A percentile compares a stretch with the other conserved stretches of the same genome.
These are phyloP conservation scores for Puccinia triticina DNA, from an alignment of 1,284 basidiomycete species.

Conservation along the genomic window DNA sequence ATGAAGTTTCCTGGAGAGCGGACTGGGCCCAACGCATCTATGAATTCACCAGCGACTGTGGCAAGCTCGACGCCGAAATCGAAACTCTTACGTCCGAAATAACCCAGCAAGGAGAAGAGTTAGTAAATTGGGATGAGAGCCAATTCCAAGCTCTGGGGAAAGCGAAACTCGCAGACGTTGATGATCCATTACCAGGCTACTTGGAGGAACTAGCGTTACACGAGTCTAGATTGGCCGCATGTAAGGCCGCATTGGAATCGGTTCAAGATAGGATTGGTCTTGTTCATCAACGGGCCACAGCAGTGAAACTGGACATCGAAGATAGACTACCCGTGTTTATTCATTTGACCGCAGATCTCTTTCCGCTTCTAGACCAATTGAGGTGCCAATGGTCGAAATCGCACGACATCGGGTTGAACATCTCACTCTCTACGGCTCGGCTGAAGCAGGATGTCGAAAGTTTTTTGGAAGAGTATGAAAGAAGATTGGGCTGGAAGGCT, in stretches of 20 bases:
- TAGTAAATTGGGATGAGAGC: conserved; percentile 9
- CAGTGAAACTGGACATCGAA: conserved; percentile 28
- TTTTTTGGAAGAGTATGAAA: conserved; percentile 23
- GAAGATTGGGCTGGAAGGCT: conserved; percentile 21
- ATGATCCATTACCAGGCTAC: conserved; percentile 16
- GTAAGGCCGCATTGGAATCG: not conserved
- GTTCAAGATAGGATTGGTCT: not conserved
- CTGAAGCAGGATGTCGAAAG: conserved; percentile 13
- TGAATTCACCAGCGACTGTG: conserved; percentile 5
- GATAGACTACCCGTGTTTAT: conserved; percentile 20
- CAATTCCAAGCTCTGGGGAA: conserved; percentile 9
- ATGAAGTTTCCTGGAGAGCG: conserved; percentile 38
- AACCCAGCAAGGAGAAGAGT: not conserved
- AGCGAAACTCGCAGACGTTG: not conserved
- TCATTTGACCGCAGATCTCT: conserved; percentile 14
- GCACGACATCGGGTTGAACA: not conserved
- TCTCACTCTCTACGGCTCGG: not conserved
- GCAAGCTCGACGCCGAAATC: not conserved
- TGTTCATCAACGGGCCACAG: not conserved
- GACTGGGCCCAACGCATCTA: conserved; percentile 12
- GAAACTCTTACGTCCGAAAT: not conserved
- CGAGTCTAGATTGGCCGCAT: conserved; percentile 13
- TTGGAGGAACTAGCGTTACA: not conserved
- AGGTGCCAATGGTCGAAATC: conserved; percentile 5
- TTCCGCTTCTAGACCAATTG: conserved; percentile 7